Evolutionary conservation across 208 protist genomes (phyloP).

Genomic region (Trypanosoma boissoni): DNA sequence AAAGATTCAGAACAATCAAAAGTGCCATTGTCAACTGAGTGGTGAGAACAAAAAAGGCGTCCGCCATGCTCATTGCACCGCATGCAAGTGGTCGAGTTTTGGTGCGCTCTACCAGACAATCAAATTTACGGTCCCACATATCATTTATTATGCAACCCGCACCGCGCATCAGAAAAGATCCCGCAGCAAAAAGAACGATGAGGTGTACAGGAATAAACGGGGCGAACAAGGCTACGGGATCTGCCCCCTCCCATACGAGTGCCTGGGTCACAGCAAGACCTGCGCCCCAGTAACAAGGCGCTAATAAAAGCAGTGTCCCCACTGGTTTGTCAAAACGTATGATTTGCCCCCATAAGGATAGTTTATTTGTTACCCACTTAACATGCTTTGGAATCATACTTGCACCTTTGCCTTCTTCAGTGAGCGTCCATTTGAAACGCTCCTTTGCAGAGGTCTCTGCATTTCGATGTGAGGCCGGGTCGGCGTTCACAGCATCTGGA

Average conservation of each 20-base stretch:
- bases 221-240: constrained; percentile 68
- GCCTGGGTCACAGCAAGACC: constrained; percentile 75
- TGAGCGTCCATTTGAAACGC: constrained; percentile 47
- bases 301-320: constrained; percentile 67
- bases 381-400: constrained; percentile 41
- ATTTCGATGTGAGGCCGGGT: constrained; percentile 51
- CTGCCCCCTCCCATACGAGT: constrained; percentile 83
- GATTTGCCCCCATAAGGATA: constrained; percentile 52
- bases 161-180: constrained; percentile 78
- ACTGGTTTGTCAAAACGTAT: constrained; percentile 69
- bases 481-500: constrained; percentile 49
- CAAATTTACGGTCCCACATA: constrained; percentile 80
- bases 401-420: constrained; percentile 22
- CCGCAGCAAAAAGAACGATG: constrained; percentile 50
- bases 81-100: constrained; percentile 59
- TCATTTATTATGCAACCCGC: constrained; percentile 85
- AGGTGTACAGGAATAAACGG: constrained; percentile 82
- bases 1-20: constrained; percentile 68
- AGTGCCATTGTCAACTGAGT: constrained; percentile 37
- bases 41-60: constrained; percentile 45
- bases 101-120: constrained; percentile 69
- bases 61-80: constrained; percentile 49
- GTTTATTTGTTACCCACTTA: constrained; percentile 23
- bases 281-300: constrained; percentile 81
- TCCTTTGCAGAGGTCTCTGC: constrained; percentile 59